Evolutionary conservation across 441 rosid genomes (phyloP), one percentile per base, ranked within the genome.

Genomic region (Geranium incanum): DNA sequence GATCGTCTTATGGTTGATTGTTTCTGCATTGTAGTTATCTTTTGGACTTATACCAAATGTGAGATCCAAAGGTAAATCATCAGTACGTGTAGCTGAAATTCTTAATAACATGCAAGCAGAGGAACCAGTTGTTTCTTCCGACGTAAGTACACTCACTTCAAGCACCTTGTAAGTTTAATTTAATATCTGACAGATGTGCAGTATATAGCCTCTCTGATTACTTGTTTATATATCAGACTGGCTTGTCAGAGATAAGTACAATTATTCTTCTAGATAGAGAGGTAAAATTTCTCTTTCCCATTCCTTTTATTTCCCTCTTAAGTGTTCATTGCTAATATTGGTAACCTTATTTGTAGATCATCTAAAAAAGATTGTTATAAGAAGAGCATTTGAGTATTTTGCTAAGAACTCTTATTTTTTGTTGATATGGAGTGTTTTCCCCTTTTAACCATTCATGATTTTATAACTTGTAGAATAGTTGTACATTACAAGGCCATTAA

Each of bases 41-140:
- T 94, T 90, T 71, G 99, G 99, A 79, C 81, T 87, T 78, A 94
- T 94, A 83, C 94, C 97, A 19, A 85, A 92, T 82, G 89, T 92
- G 78, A 84, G 97, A 71, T 97, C 99, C 55, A 92, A 95, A 79
- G 99, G 97, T 38, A 95, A 87, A 83, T 87, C 89, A 76, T 88
- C 97, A 71, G 99, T 88, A 18, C 88, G 89, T 60, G 89, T 95
- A 74, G 90, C 93, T 23, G 97, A 95, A 68, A 92, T 92, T 77
- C 89, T 95, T 41, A 89, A 78, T 70, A 91, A 83, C 71, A 84
- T 95, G 93, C 99, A 92, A 74, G 87, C 81, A 64, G 99, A 92
- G 82, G 99, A 95, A 72, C 96, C 97, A n/a, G 89, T 89, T 74
- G 83, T 80, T 80, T 83, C 82, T 21, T 83, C 88, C 74, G 97